phyloP scores from a whole-genome alignment of 2,329 filamentous ascomycete genomes.

The Lachnellula willkommii region DNA sequence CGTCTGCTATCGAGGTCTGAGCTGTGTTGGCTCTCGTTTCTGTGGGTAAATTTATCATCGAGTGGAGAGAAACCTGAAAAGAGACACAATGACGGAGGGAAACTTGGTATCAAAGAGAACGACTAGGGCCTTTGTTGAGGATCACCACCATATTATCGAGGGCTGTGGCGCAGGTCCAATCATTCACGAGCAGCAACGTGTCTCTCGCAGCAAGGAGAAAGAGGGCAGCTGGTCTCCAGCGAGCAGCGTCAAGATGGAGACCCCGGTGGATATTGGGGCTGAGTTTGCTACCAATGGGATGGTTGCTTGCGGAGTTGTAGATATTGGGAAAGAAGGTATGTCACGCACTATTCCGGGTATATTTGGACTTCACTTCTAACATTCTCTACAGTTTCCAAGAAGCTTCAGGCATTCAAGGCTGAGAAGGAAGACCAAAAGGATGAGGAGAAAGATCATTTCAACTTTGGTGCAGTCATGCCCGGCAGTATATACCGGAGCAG shows the following conservation, averaged over 20 bases:
- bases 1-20: background rate
- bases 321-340: conserved; percentile 19
- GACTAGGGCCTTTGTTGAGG: conserved; percentile 17
- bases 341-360: background rate
- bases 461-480: conserved; percentile 70
- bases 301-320: conserved; percentile 14
- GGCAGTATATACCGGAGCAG: conserved; percentile 72
- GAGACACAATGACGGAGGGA: conserved; percentile 9
- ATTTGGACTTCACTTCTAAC: conserved; percentile 8
- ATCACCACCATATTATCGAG: conserved; percentile 10
- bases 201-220: conserved; percentile 9
- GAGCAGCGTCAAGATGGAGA: conserved; percentile 1
- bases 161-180: conserved; percentile 1
- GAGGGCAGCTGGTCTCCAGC: conserved; percentile 6
- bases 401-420: conserved; percentile 10
- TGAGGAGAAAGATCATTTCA: conserved; percentile 45
- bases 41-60: background rate
- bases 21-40: background rate
- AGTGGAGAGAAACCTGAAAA: background rate
- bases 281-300: conserved; percentile 5
- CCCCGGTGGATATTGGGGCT: conserved; percentile 15
- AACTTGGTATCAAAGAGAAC: conserved; percentile 20
- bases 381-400: conserved; percentile 11
- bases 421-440: conserved; percentile 13
- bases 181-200: conserved; percentile 3